A percentile compares a stretch with the other conserved stretches of the same genome.
phyloP scores from a whole-genome alignment of 2,329 filamentous ascomycete species.

The Myriangium duriaei region DNA sequence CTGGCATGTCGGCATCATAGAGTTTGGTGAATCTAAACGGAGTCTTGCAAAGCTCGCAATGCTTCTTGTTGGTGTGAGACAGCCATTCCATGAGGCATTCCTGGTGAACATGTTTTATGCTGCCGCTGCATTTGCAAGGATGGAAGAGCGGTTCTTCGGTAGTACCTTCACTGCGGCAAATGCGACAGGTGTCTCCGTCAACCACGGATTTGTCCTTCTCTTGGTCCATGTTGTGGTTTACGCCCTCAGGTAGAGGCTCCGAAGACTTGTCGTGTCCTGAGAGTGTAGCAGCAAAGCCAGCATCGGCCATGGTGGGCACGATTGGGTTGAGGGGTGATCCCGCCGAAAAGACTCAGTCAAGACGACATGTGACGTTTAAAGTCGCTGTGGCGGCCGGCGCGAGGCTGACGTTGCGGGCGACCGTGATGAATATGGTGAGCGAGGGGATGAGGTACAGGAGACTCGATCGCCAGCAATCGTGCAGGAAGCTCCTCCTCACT shows the following conservation, averaged over 20 bases:
- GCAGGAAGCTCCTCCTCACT: too few species aligned
- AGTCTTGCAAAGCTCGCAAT: constrained; percentile 98
- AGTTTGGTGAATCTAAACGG: constrained; percentile 96
- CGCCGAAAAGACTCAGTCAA: background rate
- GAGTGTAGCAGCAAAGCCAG: too few species aligned
- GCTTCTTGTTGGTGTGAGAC: constrained; percentile 96
- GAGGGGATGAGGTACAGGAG: too few species aligned
- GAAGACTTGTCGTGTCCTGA: too few species aligned
- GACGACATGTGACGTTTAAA: background rate
- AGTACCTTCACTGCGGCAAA: constrained; percentile 83
- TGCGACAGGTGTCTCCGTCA: constrained; percentile 76
- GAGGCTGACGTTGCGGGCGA: too few species aligned
- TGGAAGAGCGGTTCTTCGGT: constrained; percentile 81
- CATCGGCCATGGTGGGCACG: constrained; percentile 5
- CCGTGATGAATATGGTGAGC: too few species aligned
- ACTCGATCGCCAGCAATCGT: too few species aligned
- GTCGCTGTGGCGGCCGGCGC: too few species aligned
- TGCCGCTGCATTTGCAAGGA: constrained; percentile 97
- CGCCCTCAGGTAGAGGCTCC: too few species aligned
- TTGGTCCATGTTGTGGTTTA: too few species aligned
- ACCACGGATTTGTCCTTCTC: constrained; percentile 23
- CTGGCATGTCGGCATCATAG: constrained; percentile 89
- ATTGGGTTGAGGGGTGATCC: background rate
- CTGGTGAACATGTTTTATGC: constrained; percentile 97
- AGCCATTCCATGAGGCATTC: constrained; percentile 98